Evolutionary conservation across 1,139 yeast species (phyloP), one percentile per base, ranked within the genome.

Genomic region (Kodamaea arcana): DNA sequence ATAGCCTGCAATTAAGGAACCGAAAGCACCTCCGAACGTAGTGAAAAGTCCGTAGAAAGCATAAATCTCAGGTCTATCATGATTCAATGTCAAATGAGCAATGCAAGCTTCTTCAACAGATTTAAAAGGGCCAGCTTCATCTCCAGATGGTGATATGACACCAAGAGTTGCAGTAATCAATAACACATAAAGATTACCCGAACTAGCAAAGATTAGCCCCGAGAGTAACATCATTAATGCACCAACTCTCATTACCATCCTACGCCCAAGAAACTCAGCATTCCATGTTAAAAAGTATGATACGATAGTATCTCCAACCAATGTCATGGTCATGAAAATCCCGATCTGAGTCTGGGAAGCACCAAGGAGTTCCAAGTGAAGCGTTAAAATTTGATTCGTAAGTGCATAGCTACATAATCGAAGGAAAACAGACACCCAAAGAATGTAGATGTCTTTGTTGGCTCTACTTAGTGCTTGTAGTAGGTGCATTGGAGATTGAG

Each of bases 71-170:
- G 95, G 83, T 30, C 94, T 65, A 37, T 76, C 75, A 32, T 68
- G 69, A 32, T 70, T 70, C 0, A 82, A 78, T 0, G 94, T 82
- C 46, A 88, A 61, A 56, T 86, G 94, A 0, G 96, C 95, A 37
- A 88, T 67, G 21, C 85, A 74, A 0, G 94, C 83, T 53, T 88
- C 96, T 53, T 88, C 97, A 15, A 88, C 79, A 1, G 94, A 79
- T 51, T 85, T 83, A 59, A 88, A 88, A 0, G 97, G 97, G 0
- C 97, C 97, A 0, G 92, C 86, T 52, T 88, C 97, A 49, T 83
- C 92, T 12, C 96, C 95, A 25, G 90, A 79, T 1, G 96, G 95
- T 1, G 95, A 85, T 4, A 88, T 83, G 10, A 88, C 88, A 0
- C 74, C 75, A 8, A 69, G 31, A 5, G 66, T 60, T 3, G 75